These are phyloP conservation scores for Akanthomyces lecanii DNA, from an alignment of 2,329 filamentous ascomycete genomes.

Conservation along the genomic window DNA sequence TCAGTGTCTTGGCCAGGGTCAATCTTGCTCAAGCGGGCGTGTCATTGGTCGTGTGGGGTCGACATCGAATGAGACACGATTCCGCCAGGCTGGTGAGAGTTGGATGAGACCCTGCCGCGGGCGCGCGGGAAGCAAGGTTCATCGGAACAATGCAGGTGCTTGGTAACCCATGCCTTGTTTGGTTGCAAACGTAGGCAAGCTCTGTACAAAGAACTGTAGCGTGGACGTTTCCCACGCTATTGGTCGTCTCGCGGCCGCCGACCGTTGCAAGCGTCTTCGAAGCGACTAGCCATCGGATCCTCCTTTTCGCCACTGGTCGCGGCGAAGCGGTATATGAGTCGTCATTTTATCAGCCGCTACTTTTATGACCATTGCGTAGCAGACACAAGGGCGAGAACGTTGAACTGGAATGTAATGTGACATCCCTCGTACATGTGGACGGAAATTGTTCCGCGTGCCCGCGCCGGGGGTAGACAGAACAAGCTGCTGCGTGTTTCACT, in stretches of 20 bases:
- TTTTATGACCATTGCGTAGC: not conserved
- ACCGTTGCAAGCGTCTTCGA: no score
- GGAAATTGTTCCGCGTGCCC: not conserved
- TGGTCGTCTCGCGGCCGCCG: no score
- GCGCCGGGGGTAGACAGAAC: not conserved
- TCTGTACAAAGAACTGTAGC: no score
- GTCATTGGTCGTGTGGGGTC: not conserved
- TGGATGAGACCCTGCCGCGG: not conserved
- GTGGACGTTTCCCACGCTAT: no score
- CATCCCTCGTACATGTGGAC: not conserved
- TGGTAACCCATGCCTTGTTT: no score
- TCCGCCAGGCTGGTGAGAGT: not conserved
- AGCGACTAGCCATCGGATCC: not conserved
- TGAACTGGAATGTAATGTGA: slow-evolving; percentile 1
- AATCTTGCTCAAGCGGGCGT: not conserved
- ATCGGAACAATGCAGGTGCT: not conserved
- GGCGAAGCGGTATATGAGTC: not conserved
- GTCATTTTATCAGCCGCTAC: not conserved
- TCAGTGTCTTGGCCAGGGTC: not conserved
- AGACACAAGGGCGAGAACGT: not conserved
- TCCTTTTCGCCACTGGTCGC: not conserved
- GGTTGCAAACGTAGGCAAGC: no score
- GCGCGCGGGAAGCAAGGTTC: not conserved
- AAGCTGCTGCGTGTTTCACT: not conserved
- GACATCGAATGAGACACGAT: not conserved